Conservation (phyloP, 768 basidiomycete genomes). For the Pleurotus tuoliensis region DNA sequence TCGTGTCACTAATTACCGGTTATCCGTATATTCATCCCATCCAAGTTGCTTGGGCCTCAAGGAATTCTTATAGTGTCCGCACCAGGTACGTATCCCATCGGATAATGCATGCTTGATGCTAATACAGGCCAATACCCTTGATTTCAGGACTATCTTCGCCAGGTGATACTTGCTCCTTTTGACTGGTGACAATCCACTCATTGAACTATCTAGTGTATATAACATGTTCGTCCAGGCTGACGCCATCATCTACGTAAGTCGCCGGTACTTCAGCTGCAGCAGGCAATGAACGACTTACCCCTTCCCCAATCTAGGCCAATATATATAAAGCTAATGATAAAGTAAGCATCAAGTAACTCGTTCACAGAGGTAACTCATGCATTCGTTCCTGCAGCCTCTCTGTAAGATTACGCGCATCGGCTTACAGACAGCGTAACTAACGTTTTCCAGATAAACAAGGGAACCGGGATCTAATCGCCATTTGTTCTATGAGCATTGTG, state of each 20-base stretch:
- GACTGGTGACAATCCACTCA: no score
- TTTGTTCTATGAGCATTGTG: constrained; percentile 49
- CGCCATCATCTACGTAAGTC: constrained; percentile 42
- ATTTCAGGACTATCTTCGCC: constrained; percentile 34
- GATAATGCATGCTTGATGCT: neutral
- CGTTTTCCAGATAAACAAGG: constrained; percentile 47
- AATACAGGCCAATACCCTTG: no score
- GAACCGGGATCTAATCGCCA: constrained; percentile 51
- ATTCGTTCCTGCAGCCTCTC: constrained; percentile 16
- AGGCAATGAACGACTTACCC: neutral
- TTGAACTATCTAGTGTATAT: constrained; percentile 33
- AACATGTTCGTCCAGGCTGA: constrained; percentile 64
- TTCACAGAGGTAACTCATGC: no score
- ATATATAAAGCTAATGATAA: constrained; percentile 53
- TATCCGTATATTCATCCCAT: constrained; percentile 48
- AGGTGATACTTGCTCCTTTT: no score
- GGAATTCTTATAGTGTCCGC: constrained; percentile 58
- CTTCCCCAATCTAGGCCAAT: constrained; percentile 33
- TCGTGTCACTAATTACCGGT: constrained; percentile 51
- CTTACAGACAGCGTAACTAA: neutral
- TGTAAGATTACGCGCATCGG: constrained; percentile 20
- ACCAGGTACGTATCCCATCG: constrained; percentile 36
- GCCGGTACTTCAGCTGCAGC: neutral
- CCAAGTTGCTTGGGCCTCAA: constrained; percentile 55
- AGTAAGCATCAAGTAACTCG: constrained; percentile 15